A percentile compares a stretch with the other conserved stretches of the same genome.
These are phyloP conservation scores for Rhodotorula kratochvilovae DNA, from an alignment of 768 basidiomycete genomes.

Conservation along the genomic window DNA sequence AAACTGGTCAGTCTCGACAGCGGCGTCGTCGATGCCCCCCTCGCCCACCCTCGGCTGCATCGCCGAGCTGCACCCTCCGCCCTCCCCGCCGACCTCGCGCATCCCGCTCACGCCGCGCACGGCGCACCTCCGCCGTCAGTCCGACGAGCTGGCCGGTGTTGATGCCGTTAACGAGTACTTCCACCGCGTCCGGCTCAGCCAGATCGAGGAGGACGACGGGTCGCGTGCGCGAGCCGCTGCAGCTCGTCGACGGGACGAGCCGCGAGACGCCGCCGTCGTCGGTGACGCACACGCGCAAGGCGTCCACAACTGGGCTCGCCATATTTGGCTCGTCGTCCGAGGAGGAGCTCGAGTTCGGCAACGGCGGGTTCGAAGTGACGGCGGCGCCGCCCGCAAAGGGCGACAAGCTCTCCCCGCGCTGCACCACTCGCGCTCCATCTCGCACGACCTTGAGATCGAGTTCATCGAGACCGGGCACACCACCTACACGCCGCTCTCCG, in stretches of 20 bases:
- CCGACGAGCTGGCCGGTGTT: constrained; percentile 17
- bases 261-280: not conserved
- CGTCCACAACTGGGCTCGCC: constrained; percentile 9
- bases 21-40: constrained; percentile 23
- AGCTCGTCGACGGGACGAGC: not conserved
- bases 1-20: constrained; percentile 16
- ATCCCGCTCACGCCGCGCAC: constrained; percentile 28
- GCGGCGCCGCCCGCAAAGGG: not conserved
- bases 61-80: not conserved
- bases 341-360: not conserved
- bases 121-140: constrained; percentile 3
- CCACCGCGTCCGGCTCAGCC: constrained; percentile 19
- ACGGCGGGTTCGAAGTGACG: too few species aligned
- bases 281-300: not conserved
- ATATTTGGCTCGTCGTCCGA: constrained; percentile 3
- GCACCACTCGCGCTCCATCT: constrained; percentile 2
- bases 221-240: not conserved
- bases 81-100: constrained; percentile 11
- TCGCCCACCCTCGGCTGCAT: constrained; percentile 9
- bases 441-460: constrained; percentile 31
- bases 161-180: constrained; percentile 35
- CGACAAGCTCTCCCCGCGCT: not conserved
- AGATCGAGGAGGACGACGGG: constrained; percentile 28
- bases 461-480: constrained; percentile 34
- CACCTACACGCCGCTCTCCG: constrained; percentile 26